Percentiles rank a stretch among this genome's conserved stretches.
Conservation (phyloP, 805 yeast species). For the Saccharomyces paradoxus region DNA sequence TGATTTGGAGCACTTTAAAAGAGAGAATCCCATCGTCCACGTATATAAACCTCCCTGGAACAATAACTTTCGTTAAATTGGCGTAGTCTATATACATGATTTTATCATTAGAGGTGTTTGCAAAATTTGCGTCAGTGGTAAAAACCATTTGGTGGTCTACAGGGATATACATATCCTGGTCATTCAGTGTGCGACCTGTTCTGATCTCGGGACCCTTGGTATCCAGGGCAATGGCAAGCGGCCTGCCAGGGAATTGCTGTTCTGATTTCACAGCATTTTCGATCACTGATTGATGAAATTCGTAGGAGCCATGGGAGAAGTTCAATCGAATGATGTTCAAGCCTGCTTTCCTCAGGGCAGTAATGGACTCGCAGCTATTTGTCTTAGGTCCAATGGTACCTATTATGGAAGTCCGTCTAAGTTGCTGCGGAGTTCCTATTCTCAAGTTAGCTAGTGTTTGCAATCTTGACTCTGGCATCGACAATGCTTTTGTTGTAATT, state of each 20-base stretch:
- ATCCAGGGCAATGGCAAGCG: conserved; percentile 95
- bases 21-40: conserved; percentile 97
- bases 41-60: conserved; percentile 81
- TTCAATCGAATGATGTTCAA: conserved; percentile 97
- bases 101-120: conserved; percentile 63
- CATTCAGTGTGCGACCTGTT: conserved; percentile 87
- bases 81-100: conserved; percentile 87
- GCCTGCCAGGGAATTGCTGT: conserved; percentile 85
- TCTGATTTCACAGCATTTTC: conserved; percentile 95
- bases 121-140: conserved; percentile 80
- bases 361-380: conserved; percentile 77
- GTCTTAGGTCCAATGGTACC: conserved; percentile 99
- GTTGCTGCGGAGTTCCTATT: conserved; percentile 66
- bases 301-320: conserved; percentile 97
- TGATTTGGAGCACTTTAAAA: conserved; percentile 80
- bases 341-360: conserved; percentile 90
- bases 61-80: conserved; percentile 92
- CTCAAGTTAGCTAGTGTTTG: conserved; percentile 80
- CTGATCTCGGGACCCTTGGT: conserved; percentile 99
- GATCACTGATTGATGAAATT: conserved; percentile 92
- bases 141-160: conserved; percentile 86
- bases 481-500: not conserved
- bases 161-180: conserved; percentile 71
- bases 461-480: conserved; percentile 40
- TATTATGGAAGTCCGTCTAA: conserved; percentile 92